A percentile compares a stretch with the other conserved stretches of the same genome.
Evolutionary conservation across 768 basidiomycete species (phyloP).

Genomic region (Rhodotorula graminis): DNA sequence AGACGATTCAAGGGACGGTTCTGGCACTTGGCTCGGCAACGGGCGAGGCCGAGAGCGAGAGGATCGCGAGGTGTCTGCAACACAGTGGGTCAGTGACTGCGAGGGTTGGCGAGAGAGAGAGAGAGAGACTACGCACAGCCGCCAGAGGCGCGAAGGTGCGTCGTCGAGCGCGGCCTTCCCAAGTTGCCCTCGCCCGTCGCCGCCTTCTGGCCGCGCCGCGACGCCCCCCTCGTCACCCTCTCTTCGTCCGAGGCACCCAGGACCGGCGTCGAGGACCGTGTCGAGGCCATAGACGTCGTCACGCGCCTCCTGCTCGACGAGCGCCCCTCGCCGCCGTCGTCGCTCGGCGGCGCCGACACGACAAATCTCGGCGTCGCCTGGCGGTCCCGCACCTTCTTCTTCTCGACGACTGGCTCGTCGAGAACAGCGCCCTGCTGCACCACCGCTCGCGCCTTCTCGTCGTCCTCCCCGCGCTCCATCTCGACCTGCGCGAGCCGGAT

Average conservation of each 20-base stretch:
- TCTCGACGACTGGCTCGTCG: not conserved
- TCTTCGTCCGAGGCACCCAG: not conserved
- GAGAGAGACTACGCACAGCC: no score
- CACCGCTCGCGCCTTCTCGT: slow-evolving; percentile 15
- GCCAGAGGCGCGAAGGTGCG: not conserved
- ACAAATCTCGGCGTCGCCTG: slow-evolving; percentile 1
- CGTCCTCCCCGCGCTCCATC: slow-evolving; percentile 19
- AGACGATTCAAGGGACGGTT: no score
- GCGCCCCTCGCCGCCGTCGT: not conserved
- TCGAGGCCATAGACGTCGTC: not conserved
- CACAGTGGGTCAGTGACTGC: not conserved
- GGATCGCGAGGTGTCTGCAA: not conserved
- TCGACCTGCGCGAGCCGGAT: slow-evolving; percentile 30
- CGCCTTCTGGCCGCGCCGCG: not conserved
- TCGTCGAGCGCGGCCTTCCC: not conserved
- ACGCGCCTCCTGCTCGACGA: not conserved
- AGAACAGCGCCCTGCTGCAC: no score
- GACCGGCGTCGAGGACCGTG: not conserved
- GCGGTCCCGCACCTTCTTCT: not conserved
- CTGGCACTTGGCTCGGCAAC: not conserved
- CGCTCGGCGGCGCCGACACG: not conserved
- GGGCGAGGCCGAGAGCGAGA: not conserved
- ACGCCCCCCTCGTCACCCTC: no score
- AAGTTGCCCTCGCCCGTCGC: not conserved
- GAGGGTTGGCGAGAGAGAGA: no score